Conservation (phyloP, 179 eudicot genomes). For the Actinidia chinensis region DNA sequence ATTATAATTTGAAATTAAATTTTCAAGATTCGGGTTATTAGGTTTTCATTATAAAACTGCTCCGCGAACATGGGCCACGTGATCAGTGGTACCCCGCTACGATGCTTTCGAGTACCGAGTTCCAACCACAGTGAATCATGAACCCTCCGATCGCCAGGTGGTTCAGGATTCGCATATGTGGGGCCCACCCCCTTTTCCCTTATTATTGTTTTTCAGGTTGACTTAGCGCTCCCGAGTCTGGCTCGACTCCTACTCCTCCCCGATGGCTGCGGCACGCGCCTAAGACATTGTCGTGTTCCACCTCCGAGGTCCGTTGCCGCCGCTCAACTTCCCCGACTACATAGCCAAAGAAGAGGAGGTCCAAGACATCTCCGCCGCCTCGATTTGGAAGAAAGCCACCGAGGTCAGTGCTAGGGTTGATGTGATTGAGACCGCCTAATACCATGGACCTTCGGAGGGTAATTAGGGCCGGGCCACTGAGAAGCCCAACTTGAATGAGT, state of each 20-base stretch:
- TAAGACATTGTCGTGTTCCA: slow-evolving; percentile 60
- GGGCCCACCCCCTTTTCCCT: slow-evolving; percentile 24
- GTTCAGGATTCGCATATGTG: slow-evolving; percentile 19
- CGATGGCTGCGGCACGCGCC: slow-evolving; percentile 59
- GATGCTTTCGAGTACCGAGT: slow-evolving; percentile 22
- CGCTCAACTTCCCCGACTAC: slow-evolving; percentile 53
- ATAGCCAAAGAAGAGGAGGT: slow-evolving; percentile 30
- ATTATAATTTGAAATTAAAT: no score
- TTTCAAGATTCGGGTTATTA: no score
- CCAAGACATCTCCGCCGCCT: slow-evolving; percentile 42
- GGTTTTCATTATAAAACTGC: no score
- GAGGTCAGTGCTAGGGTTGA: slow-evolving; percentile 67
- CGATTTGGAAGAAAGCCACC: slow-evolving; percentile 54
- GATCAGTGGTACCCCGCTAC: no score
- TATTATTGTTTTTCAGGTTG: no score
- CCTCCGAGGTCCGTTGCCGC: slow-evolving; percentile 47
- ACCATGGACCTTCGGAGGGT: no score
- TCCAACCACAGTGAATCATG: slow-evolving; percentile 24
- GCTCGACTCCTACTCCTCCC: slow-evolving; percentile 58
- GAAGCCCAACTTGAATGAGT: slow-evolving; percentile 22
- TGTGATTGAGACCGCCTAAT: slow-evolving; percentile 31
- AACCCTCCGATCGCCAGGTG: slow-evolving; percentile 25
- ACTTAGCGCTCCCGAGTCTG: slow-evolving; percentile 56
- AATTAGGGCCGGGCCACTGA: not conserved
- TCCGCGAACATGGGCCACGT: no score